phyloP scores from a whole-genome alignment of 345 rosid species.

The Ceriops tagal region DNA sequence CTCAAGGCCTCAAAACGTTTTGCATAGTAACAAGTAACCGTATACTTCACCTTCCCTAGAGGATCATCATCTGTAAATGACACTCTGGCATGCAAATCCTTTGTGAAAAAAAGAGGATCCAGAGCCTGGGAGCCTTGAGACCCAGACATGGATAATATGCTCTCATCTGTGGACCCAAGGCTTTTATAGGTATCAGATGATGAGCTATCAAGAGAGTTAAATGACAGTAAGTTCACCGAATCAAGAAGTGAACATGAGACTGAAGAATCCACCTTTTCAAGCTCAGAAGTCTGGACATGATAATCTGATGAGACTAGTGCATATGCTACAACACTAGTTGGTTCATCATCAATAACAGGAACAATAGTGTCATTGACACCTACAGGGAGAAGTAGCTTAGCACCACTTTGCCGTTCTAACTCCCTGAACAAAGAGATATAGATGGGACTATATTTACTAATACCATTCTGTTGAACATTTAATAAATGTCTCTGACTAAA shows the following conservation, averaged over 20 bases:
- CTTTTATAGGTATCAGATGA: constrained; percentile 26
- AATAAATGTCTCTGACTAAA: constrained; percentile 36
- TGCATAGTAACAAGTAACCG: constrained; percentile 81
- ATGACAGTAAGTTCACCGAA: constrained; percentile 35
- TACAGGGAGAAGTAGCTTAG: constrained; percentile 20
- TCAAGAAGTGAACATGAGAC: constrained; percentile 50
- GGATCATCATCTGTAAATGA: constrained; percentile 68
- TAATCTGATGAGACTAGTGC: constrained; percentile 26
- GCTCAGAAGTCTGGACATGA: constrained; percentile 57
- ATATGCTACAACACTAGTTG: constrained; percentile 28
- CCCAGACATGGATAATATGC: constrained; percentile 26
- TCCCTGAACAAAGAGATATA: constrained; percentile 17
- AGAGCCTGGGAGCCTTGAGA: constrained; percentile 17
- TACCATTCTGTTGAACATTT: constrained; percentile 46
- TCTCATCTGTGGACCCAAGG: constrained; percentile 20
- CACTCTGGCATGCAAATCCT: constrained; percentile 55
- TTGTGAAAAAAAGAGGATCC: constrained; percentile 22
- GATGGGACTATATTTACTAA: constrained; percentile 35
- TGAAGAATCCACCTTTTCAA: constrained; percentile 44
- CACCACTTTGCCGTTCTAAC: constrained; percentile 14
- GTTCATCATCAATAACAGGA: constrained; percentile 30
- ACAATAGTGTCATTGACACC: constrained; percentile 23
- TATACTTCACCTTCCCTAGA: constrained; percentile 62
- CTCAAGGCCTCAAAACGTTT: constrained; percentile 78
- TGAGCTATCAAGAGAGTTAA: constrained; percentile 17